phyloP scores from a whole-genome alignment of 257 asterid genomes.

The Forsythia viridissima region DNA sequence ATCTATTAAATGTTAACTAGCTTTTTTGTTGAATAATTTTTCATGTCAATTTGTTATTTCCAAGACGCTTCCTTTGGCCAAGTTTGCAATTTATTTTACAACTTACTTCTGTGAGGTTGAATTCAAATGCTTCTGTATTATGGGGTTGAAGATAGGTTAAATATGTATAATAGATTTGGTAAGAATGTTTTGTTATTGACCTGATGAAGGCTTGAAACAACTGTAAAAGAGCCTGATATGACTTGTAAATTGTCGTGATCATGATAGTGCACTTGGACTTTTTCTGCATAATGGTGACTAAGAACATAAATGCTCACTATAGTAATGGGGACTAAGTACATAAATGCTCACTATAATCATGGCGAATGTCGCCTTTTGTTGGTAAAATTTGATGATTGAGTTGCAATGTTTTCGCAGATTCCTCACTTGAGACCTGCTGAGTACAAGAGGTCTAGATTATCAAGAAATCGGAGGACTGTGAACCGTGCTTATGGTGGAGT shows the following conservation, averaged over 20 bases:
- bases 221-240: not conserved
- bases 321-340: not conserved
- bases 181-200: not conserved
- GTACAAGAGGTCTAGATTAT: constrained; percentile 71
- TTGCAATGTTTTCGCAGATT: constrained; percentile 40
- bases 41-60: not conserved
- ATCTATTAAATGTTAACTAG: not conserved
- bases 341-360: not conserved
- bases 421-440: constrained; percentile 86
- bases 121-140: not conserved
- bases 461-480: constrained; percentile 73
- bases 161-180: not conserved
- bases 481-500: constrained; percentile 86
- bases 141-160: not conserved
- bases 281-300: not conserved
- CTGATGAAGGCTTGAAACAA: not conserved
- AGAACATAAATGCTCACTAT: not conserved
- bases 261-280: not conserved
- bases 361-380: not conserved
- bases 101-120: not conserved
- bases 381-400: not conserved
- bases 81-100: not conserved
- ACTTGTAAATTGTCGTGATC: not conserved
- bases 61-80: not conserved
- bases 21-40: not conserved